Conservation (phyloP, 2,329 filamentous ascomycete genomes). For the Fusarium sp. region DNA sequence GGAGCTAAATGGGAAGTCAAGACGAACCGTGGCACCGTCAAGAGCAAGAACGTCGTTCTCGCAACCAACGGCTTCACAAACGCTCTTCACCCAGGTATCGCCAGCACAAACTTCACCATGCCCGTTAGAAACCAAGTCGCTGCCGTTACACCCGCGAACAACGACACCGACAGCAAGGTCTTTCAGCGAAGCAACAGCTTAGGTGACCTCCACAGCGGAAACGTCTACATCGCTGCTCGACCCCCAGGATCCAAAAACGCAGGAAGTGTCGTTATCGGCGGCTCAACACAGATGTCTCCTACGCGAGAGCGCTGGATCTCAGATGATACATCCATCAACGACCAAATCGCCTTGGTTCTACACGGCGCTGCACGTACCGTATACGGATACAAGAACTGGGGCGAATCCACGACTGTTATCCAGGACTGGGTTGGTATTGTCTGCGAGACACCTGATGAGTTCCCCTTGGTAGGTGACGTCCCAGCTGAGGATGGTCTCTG, state of each 20-base stretch:
- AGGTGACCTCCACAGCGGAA: constrained; percentile 15
- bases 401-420: constrained; percentile 13
- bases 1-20: constrained; percentile 23
- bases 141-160: background rate
- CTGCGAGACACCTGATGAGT: constrained; percentile 19
- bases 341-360: constrained; percentile 9
- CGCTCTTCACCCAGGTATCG: constrained; percentile 15
- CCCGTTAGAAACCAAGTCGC: constrained; percentile 25
- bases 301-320: constrained; percentile 12
- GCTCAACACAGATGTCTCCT: constrained; percentile 25
- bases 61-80: constrained; percentile 29
- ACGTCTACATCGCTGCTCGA: constrained; percentile 24
- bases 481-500: constrained; percentile 26
- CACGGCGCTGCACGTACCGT: constrained; percentile 22
- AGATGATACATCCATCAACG: constrained; percentile 15
- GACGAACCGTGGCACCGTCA: constrained; percentile 20
- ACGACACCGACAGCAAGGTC: background rate
- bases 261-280: constrained; percentile 17
- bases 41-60: constrained; percentile 24
- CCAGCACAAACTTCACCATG: constrained; percentile 29
- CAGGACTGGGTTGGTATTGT: constrained; percentile 28
- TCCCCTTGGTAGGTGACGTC: constrained; percentile 18
- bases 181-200: constrained; percentile 22
- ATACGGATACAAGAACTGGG: constrained; percentile 21
- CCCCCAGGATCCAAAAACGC: constrained; percentile 10